Conservation (phyloP, 192 early-diverging fungal species). For the Obelidium mucronatum region DNA sequence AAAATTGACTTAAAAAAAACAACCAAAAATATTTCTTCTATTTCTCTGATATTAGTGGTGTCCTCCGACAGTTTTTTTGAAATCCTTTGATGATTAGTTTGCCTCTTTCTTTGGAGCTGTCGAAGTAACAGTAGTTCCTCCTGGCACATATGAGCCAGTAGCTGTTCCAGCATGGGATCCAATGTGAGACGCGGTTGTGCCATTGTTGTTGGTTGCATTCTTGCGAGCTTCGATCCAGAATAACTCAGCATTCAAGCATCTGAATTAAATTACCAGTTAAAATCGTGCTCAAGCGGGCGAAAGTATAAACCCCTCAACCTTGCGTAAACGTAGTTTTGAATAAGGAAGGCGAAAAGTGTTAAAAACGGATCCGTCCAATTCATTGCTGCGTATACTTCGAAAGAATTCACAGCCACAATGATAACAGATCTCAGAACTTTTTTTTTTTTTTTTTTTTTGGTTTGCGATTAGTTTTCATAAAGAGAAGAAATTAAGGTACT, state of each 20-base stretch:
- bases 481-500: not conserved
- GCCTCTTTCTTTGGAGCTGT: no score
- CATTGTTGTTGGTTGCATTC: not conserved
- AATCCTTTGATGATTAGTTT: no score
- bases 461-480: not conserved
- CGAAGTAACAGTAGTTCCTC: no score
- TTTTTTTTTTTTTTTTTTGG: not conserved
- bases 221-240: slow-evolving; percentile 1
- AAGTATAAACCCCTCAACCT: slow-evolving; percentile 61
- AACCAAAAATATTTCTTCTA: no score
- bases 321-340: slow-evolving; percentile 9
- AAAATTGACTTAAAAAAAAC: no score
- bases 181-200: not conserved
- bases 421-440: not conserved
- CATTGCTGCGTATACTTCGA: slow-evolving; percentile 1
- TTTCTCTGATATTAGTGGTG: no score
- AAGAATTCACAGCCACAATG: not conserved
- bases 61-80: no score
- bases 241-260: slow-evolving; percentile 10
- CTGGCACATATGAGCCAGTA: no score
- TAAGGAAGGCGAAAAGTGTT: not conserved
- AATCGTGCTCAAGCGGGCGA: no score
- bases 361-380: slow-evolving; percentile 3
- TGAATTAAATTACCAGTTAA: no score
- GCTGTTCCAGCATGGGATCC: no score